Evolutionary conservation across 73 alveolate species (phyloP).

Genomic region (Symbiodinium natans): DNA sequence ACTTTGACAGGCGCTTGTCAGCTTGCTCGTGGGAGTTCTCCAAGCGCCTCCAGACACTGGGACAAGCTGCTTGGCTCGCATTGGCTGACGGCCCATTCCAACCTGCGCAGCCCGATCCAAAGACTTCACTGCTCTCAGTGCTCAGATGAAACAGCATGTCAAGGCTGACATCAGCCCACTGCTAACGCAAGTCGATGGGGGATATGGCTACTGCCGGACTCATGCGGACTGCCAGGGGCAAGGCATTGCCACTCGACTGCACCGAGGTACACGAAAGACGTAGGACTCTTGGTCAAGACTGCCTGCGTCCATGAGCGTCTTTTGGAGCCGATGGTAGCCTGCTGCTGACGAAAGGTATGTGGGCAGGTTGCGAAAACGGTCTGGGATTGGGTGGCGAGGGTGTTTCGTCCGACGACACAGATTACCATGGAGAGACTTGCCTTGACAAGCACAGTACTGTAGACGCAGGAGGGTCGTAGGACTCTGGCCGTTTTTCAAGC

Average conservation of each 20-base stretch:
- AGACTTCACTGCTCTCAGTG: not conserved
- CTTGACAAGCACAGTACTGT: not conserved
- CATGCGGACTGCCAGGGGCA: slow-evolving; percentile 35
- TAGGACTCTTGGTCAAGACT: not conserved
- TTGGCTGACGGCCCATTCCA: not conserved
- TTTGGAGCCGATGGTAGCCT: not conserved
- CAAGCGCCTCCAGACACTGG: slow-evolving; percentile 2
- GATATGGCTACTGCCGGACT: slow-evolving; percentile 18
- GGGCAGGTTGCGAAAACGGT: slow-evolving; percentile 56
- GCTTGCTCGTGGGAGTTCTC: slow-evolving; percentile 33
- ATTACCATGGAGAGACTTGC: slow-evolving; percentile 59
- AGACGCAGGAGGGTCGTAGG: not conserved
- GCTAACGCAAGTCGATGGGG: slow-evolving; percentile 50
- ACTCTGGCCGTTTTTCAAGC: not conserved
- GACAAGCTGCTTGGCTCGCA: not conserved
- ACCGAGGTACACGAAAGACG: not conserved
- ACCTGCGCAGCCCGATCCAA: not conserved
- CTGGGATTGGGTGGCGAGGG: slow-evolving; percentile 21
- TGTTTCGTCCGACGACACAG: slow-evolving; percentile 56
- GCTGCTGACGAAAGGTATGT: not conserved
- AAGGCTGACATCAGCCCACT: slow-evolving; percentile 60
- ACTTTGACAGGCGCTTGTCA: slow-evolving; percentile 31
- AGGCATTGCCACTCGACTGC: slow-evolving; percentile 38
- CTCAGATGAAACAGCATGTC: not conserved
- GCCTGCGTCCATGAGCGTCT: not conserved